phyloP scores from a whole-genome alignment of 768 basidiomycete species.

The Cystobasidium onofrii region DNA sequence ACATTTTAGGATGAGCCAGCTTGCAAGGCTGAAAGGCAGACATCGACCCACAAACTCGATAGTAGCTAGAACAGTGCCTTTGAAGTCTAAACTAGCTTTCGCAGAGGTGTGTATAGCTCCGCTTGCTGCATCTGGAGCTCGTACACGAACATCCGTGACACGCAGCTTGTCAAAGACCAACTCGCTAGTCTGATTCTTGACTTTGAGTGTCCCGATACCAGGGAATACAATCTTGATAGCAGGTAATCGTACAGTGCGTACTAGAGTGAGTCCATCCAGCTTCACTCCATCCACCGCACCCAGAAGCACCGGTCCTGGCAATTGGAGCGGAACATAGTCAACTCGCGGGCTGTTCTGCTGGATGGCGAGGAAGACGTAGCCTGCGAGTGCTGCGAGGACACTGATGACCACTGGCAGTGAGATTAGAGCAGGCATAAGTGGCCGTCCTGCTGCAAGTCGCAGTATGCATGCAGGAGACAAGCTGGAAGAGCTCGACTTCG shows the following conservation, averaged over 20 bases:
- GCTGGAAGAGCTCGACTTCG: not conserved
- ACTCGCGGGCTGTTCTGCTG: conserved; percentile 5
- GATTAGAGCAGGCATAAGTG: not conserved
- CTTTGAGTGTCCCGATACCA: conserved; percentile 3
- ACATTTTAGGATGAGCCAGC: not conserved
- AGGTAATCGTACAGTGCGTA: conserved; percentile 21
- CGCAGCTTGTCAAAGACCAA: conserved; percentile 25
- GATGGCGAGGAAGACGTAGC: conserved; percentile 25
- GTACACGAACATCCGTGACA: not conserved
- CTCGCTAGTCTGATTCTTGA: conserved; percentile 30
- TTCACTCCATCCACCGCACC: conserved; percentile 16
- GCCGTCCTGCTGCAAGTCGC: not conserved
- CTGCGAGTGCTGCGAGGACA: not conserved
- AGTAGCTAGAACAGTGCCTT: not conserved
- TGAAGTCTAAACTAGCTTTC: not conserved
- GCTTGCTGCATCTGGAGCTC: conserved; percentile 9
- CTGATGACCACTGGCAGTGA: not conserved
- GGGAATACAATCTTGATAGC: conserved; percentile 13
- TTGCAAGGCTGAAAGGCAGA: not conserved
- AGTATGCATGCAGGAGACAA: not conserved
- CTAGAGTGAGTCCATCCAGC: conserved; percentile 24
- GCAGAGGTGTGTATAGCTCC: not conserved
- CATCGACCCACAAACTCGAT: conserved; percentile 12
- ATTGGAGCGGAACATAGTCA: not conserved
- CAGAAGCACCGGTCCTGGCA: conserved; percentile 19